These are phyloP conservation scores for Glycine tomentella DNA, from an alignment of 306 rosid species.

Conservation along the genomic window DNA sequence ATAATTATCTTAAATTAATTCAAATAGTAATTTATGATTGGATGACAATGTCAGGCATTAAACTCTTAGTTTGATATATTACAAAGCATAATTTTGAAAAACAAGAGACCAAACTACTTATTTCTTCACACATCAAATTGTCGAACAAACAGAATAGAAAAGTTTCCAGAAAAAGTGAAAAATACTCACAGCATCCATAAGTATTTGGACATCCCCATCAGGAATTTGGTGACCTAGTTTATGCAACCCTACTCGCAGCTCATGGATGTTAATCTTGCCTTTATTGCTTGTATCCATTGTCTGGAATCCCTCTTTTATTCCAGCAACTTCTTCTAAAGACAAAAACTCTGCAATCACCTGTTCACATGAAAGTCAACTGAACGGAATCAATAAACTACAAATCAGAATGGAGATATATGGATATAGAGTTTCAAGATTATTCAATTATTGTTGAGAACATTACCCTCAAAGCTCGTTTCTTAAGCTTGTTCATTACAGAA, in stretches of 20 bases:
- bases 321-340: conserved; percentile 89
- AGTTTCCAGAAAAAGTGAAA: conserved; percentile 18
- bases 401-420: background rate
- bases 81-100: background rate
- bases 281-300: conserved; percentile 73
- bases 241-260: conserved; percentile 74
- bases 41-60: no score
- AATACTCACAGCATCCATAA: conserved; percentile 91
- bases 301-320: conserved; percentile 81
- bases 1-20: no score
- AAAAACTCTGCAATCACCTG: conserved; percentile 93
- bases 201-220: conserved; percentile 78
- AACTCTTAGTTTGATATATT: conserved; percentile 9
- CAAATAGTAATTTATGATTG: no score
- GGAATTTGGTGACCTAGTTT: conserved; percentile 89
- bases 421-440: conserved; percentile 28
- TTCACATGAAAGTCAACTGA: conserved; percentile 42
- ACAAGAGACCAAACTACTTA: conserved; percentile 14
- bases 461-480: conserved; percentile 97
- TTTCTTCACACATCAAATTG: conserved; percentile 16
- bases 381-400: conserved; percentile 6
- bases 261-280: conserved; percentile 79
- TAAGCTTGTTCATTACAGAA: conserved; percentile 95
- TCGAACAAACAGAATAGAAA: conserved; percentile 26
- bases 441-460: conserved; percentile 39